Base-by-base conservation (phyloP, 352 stramenopile species). In the Pythium diclinum region DNA sequence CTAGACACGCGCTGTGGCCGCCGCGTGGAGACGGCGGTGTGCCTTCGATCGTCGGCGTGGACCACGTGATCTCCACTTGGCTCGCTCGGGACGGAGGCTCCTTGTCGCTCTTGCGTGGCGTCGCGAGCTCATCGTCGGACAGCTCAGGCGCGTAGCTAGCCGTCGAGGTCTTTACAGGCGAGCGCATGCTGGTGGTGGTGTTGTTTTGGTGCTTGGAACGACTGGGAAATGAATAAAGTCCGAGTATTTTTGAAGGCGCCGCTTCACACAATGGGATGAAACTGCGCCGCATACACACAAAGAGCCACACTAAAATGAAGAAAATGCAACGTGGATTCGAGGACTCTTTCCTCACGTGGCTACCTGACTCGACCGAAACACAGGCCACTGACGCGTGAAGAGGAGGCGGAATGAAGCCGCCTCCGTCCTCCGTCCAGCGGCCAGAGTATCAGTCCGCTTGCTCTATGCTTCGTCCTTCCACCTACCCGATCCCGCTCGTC, bases 1-100 rank as follows among this genome's bases (percentile, higher is more conserved):
- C 87, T 11, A 95, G 68, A 46, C 87, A 75, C 0, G 81, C 75
- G 17, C 81, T 87, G 61, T 95, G 86, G 19, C 86, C 86, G 9
- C 86, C 86, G 10, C 86, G 79, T 30, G 83, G 74, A 6, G 69
- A 77, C 1, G 86, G 86, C 6, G 78, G 65, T 6, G 77, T 68
- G 30, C 86, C 86, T 47, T 85, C 78, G 38, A 90, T 73, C 32
- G 65, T 28, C 1, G 85, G 82, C 21, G 76, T 63, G 11, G 79
- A 87, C 85, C 85, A 93, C 3, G 74, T 65, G 25, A 93, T 69
- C 71, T 81, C 72, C 17, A 91, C 76, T 57, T 63, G 77, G 33
- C 67, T 75, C 0, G 81, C 81, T 7, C 61, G 67, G 6, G 66
- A 59, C 16, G 58, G 56, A 21, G 34, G 61, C 19, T 68, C 65